Conservation (phyloP, 139 green algal genomes). For the Penium margaritaceum region DNA sequence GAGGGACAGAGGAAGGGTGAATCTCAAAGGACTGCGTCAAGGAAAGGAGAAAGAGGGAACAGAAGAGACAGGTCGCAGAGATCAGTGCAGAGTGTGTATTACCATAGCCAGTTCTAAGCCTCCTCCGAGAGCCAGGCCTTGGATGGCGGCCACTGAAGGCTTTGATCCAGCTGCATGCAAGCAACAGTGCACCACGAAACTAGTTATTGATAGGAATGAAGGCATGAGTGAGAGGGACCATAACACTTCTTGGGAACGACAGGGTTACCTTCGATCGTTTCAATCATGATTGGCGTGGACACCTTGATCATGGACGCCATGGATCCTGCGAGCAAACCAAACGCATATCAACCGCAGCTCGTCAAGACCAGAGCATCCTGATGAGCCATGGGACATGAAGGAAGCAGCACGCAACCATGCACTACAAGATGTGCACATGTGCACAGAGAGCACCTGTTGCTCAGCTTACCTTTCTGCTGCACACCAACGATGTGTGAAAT, state of each 20-base stretch:
- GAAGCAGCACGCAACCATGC: neutral
- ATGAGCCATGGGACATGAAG: neutral
- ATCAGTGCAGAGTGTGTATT: neutral
- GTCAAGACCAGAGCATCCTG: too few relatives aligned
- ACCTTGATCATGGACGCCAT: neutral
- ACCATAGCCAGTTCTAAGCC: constrained; percentile 89
- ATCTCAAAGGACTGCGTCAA: too few relatives aligned
- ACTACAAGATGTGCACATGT: neutral
- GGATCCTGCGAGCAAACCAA: neutral
- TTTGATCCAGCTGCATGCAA: constrained; percentile 58
- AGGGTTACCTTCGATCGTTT: constrained; percentile 5
- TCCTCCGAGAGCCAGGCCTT: constrained; percentile 77
- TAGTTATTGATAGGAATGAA: too few relatives aligned
- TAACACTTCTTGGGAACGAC: neutral
- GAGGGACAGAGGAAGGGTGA: too few relatives aligned
- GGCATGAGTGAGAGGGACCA: neutral
- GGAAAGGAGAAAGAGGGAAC: neutral
- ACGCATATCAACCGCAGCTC: neutral
- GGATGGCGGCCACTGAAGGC: constrained; percentile 79
- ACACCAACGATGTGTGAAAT: constrained; percentile 62
- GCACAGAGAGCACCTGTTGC: too few relatives aligned
- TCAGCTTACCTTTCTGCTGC: constrained; percentile 40
- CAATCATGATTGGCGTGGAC: neutral
- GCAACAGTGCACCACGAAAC: too few relatives aligned
- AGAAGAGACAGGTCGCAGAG: neutral